phyloP scores from a whole-genome alignment of 768 basidiomycete genomes.

The Megacollybia marginata region DNA sequence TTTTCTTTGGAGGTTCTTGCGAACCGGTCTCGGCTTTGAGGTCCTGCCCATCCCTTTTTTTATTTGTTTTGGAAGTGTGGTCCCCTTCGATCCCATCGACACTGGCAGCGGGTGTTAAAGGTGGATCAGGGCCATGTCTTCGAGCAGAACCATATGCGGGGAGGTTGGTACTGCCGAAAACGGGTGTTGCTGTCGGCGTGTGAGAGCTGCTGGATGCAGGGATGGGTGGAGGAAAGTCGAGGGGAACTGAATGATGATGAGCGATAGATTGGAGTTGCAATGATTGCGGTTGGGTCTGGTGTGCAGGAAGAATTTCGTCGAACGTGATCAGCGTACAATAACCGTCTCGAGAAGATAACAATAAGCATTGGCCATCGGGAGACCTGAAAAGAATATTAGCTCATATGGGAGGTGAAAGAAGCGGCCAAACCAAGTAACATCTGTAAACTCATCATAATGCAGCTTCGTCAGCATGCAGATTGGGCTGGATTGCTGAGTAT shows the following conservation, averaged over 20 bases:
- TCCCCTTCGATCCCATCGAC: slow-evolving; percentile 30
- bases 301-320: slow-evolving; percentile 84
- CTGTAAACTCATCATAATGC: slow-evolving; percentile 97
- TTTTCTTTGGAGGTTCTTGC: slow-evolving; percentile 74
- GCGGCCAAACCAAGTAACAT: slow-evolving; percentile 78
- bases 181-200: slow-evolving; percentile 31
- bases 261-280: slow-evolving; percentile 90
- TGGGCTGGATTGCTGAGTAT: slow-evolving; percentile 93
- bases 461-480: slow-evolving; percentile 88
- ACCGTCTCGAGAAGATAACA: slow-evolving; percentile 90
- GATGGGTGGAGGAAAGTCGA: slow-evolving; percentile 30
- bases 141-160: neutral
- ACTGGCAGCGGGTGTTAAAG: slow-evolving; percentile 42
- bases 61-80: slow-evolving; percentile 10
- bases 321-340: slow-evolving; percentile 95
- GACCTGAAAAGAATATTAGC: slow-evolving; percentile 52
- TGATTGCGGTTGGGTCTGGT: slow-evolving; percentile 87
- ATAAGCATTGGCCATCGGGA: slow-evolving; percentile 87
- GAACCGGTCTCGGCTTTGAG: slow-evolving; percentile 14
- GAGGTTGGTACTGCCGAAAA: slow-evolving; percentile 20
- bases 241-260: slow-evolving; percentile 68
- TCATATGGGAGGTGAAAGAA: neutral
- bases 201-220: slow-evolving; percentile 8
- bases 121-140: slow-evolving; percentile 29
- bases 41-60: slow-evolving; percentile 10